Conservation (phyloP, 148 eudicot species). For the Silene conica region DNA sequence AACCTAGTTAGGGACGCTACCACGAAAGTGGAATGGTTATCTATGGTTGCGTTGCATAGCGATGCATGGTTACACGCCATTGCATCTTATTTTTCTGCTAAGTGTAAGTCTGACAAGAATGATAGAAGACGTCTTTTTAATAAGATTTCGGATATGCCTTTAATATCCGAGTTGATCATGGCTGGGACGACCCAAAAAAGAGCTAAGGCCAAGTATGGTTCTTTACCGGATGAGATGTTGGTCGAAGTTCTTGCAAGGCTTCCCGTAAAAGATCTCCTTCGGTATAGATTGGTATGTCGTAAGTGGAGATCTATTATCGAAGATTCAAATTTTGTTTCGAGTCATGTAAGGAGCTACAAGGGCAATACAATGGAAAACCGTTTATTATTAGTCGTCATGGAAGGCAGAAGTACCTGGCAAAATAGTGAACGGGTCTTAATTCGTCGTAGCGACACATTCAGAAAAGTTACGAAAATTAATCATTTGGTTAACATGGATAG, state of each 20-base stretch:
- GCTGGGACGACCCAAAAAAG: background rate
- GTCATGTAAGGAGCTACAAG: constrained; percentile 11
- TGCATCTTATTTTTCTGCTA: constrained; percentile 13
- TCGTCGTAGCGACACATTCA: constrained; percentile 23
- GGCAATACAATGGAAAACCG: constrained; percentile 1
- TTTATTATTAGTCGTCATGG: constrained; percentile 11
- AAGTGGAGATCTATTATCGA: constrained; percentile 18
- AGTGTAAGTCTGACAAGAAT: constrained; percentile 15
- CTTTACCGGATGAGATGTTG: constrained; percentile 16
- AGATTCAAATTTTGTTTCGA: constrained; percentile 1
- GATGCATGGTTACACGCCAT: constrained; percentile 18
- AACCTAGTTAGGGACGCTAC: constrained; percentile 15
- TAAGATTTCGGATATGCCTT: background rate
- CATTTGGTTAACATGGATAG: no score
- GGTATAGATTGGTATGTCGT: constrained; percentile 15
- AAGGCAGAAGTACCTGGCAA: background rate
- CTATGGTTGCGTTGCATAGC: constrained; percentile 25
- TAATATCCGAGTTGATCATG: background rate
- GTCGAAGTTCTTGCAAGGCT: constrained; percentile 11
- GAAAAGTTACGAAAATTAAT: constrained; percentile 5
- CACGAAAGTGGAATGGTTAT: constrained; percentile 17
- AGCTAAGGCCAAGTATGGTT: constrained; percentile 2
- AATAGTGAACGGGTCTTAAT: constrained; percentile 4
- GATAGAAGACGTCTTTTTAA: constrained; percentile 21
- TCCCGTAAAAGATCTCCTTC: constrained; percentile 9